phyloP scores from a whole-genome alignment of 768 basidiomycete species.

The Boletus barrowsii region DNA sequence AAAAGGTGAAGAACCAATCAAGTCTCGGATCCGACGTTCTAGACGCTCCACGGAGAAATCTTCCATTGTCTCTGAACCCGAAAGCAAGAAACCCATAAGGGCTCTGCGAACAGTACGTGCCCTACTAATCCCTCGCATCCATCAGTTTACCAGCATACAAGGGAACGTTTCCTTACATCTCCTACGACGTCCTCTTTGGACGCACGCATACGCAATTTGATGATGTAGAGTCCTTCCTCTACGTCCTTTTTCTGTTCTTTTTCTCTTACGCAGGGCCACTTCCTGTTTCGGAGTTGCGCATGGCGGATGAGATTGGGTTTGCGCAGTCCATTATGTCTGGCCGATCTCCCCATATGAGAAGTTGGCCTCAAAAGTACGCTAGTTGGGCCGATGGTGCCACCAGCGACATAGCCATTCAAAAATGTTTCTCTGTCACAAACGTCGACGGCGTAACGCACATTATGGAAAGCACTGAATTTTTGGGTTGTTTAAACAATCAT shows the following conservation, averaged over 20 bases:
- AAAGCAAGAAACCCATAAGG: too few species aligned
- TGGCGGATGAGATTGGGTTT: background rate
- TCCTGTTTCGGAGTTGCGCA: background rate
- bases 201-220: background rate
- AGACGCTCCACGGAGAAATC: too few species aligned
- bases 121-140: too few species aligned
- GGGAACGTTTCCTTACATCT: conserved; percentile 1
- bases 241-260: background rate
- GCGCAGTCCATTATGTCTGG: background rate
- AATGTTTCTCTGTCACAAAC: too few species aligned
- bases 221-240: conserved; percentile 2
- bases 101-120: too few species aligned
- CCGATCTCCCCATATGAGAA: background rate
- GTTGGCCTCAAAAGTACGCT: too few species aligned
- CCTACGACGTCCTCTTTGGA: background rate
- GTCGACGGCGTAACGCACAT: too few species aligned
- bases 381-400: background rate
- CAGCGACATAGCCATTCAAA: too few species aligned
- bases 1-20: background rate
- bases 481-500: background rate
- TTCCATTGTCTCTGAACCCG: too few species aligned
- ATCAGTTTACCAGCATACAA: background rate
- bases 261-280: conserved; percentile 2
- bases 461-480: background rate
- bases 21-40: too few species aligned